Evolutionary conservation across 129 eudicot genomes (phyloP).

Genomic region (Lonicera japonica): DNA sequence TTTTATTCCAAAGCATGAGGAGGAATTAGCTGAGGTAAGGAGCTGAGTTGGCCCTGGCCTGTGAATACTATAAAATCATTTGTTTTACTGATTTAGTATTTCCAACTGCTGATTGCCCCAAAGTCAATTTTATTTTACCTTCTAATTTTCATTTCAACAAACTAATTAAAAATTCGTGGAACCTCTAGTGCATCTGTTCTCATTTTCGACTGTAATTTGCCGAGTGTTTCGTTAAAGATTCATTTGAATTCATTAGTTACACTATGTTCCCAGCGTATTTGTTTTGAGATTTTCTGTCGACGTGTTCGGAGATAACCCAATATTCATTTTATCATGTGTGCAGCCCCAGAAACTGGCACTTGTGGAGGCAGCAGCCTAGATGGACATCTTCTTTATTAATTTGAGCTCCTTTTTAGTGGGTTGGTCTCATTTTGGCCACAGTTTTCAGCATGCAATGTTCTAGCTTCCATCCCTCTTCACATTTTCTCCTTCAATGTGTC

Average conservation of each 20-base stretch:
- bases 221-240: background rate
- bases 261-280: background rate
- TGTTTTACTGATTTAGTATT: background rate
- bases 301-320: background rate
- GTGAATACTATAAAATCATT: background rate
- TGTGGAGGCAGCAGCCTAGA: conserved; percentile 36
- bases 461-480: background rate
- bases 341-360: conserved; percentile 41
- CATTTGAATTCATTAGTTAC: background rate
- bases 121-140: too few species aligned
- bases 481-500: too few species aligned
- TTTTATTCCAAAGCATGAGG: conserved; percentile 94
- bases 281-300: background rate
- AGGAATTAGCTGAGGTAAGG: conserved; percentile 81
- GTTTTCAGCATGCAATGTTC: background rate
- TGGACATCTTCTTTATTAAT: background rate
- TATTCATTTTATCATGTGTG: conserved; percentile 17
- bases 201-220: background rate
- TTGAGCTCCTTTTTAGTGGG: background rate
- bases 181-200: background rate
- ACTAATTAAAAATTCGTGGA: background rate
- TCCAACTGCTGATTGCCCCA: too few species aligned
- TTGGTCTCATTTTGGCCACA: background rate
- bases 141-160: too few species aligned
- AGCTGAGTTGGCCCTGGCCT: conserved; percentile 10